Percentiles rank a stretch among this genome's conserved stretches.
phyloP scores from a whole-genome alignment of 1,139 yeast species.

The Saccharomyces hybrid region DNA sequence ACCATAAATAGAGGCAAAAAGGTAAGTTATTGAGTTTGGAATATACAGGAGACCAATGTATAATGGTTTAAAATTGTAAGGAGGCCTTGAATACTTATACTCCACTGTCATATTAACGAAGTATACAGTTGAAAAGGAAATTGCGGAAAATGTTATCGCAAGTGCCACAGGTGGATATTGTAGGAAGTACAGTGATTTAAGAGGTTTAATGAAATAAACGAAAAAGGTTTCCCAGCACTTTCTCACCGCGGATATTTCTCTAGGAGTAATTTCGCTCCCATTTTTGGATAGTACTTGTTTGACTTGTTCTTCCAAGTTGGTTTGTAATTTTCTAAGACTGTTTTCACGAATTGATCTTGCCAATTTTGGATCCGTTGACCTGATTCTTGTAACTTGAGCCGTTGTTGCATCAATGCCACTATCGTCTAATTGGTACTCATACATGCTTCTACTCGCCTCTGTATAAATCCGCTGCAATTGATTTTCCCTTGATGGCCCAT shows the following conservation, averaged over 20 bases:
- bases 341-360: slow-evolving; percentile 20
- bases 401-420: background rate
- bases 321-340: slow-evolving; percentile 14
- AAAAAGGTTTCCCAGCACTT: slow-evolving; percentile 31
- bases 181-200: slow-evolving; percentile 45
- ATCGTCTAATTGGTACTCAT: slow-evolving; percentile 10
- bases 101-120: slow-evolving; percentile 71
- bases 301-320: slow-evolving; percentile 26
- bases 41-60: slow-evolving; percentile 70
- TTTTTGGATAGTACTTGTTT: slow-evolving; percentile 23
- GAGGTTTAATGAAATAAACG: slow-evolving; percentile 40
- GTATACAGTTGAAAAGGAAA: slow-evolving; percentile 62
- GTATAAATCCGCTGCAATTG: slow-evolving; percentile 11
- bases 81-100: slow-evolving; percentile 51
- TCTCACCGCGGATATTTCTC: slow-evolving; percentile 13
- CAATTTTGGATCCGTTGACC: slow-evolving; percentile 25
- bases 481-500: slow-evolving; percentile 3
- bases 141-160: slow-evolving; percentile 56
- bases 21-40: slow-evolving; percentile 74
- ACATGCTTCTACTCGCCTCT: slow-evolving; percentile 5
- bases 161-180: slow-evolving; percentile 67
- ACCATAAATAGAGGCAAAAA: slow-evolving; percentile 65
- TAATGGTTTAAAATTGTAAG: slow-evolving; percentile 61
- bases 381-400: slow-evolving; percentile 30
- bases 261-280: slow-evolving; percentile 11